Evolutionary conservation across 352 stramenopile species (phyloP).

Genomic region (Phytophthora tubulina): DNA sequence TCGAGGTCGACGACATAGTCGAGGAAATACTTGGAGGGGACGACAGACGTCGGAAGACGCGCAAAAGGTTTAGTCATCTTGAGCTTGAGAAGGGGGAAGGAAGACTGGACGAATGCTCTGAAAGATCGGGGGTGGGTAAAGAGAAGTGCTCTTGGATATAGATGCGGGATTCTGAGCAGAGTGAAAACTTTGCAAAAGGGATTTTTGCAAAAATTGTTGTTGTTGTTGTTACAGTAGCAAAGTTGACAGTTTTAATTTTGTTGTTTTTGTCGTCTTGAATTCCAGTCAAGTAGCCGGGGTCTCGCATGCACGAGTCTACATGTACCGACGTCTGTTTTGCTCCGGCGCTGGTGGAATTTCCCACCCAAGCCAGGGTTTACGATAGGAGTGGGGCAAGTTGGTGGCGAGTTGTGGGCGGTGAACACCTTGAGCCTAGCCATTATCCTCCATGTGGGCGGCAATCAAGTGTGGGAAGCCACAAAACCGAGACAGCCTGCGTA

Average conservation of each 20-base stretch:
- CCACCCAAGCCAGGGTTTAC: background rate
- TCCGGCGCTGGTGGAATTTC: background rate
- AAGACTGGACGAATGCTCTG: background rate
- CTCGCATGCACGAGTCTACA: too few species aligned
- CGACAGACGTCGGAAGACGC: slow-evolving; percentile 67
- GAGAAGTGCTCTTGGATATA: too few species aligned
- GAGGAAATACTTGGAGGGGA: slow-evolving; percentile 76
- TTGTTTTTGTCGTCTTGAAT: too few species aligned
- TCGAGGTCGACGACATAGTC: slow-evolving; percentile 84
- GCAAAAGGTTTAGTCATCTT: slow-evolving; percentile 60
- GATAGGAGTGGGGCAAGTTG: slow-evolving; percentile 19
- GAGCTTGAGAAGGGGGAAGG: background rate
- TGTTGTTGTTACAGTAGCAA: too few species aligned
- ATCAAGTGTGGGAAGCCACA: slow-evolving; percentile 20
- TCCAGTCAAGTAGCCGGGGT: too few species aligned
- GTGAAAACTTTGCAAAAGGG: too few species aligned
- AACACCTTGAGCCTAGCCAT: slow-evolving; percentile 3
- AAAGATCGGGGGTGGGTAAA: slow-evolving; percentile 3
- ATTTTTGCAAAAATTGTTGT: too few species aligned
- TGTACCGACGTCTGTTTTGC: too few species aligned
- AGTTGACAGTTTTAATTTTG: too few species aligned
- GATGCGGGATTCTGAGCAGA: too few species aligned
- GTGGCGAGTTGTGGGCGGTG: slow-evolving; percentile 8
- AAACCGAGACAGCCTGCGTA: slow-evolving; percentile 13
- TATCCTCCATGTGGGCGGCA: slow-evolving; percentile 24